Conservation (phyloP, 2,329 filamentous ascomycete species). For the Aspergillus vadensis region DNA sequence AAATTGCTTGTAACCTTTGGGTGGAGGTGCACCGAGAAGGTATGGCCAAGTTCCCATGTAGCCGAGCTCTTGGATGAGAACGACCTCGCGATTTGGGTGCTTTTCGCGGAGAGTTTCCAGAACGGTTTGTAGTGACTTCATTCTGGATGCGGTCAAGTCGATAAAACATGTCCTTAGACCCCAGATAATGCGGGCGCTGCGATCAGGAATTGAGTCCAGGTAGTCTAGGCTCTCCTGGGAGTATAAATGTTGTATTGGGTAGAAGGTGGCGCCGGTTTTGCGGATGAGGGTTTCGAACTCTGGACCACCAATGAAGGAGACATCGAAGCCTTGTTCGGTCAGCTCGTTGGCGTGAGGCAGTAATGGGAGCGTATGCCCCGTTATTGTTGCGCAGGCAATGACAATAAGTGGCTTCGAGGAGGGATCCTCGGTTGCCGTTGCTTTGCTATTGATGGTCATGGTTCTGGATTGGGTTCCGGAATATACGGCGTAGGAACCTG, state of each 20-base stretch:
- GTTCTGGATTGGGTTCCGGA: neutral
- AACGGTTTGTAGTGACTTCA: neutral
- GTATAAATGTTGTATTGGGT: neutral
- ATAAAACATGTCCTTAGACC: neutral
- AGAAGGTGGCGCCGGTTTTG: slow-evolving; percentile 7
- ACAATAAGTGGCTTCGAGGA: slow-evolving; percentile 1
- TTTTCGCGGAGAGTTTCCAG: slow-evolving; percentile 3
- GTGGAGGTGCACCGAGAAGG: slow-evolving; percentile 2
- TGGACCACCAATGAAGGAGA: slow-evolving; percentile 8
- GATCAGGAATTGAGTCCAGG: neutral
- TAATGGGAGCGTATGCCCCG: slow-evolving; percentile 6
- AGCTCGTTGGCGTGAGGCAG: slow-evolving; percentile 4
- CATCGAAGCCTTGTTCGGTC: neutral
- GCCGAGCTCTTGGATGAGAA: slow-evolving; percentile 4
- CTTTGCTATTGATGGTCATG: neutral
- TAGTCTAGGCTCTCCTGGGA: neutral
- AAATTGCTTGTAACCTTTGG: slow-evolving; percentile 4
- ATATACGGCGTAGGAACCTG: neutral
- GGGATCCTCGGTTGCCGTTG: too few species aligned
- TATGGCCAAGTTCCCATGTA: slow-evolving; percentile 1
- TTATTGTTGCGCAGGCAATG: neutral
- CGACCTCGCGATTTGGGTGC: neutral
- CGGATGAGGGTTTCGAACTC: neutral
- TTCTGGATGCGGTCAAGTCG: neutral
- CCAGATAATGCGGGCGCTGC: neutral